A percentile compares a stretch with the other conserved stretches of the same genome.
phyloP scores from a whole-genome alignment of 1,284 basidiomycete species.

The Puccinia coronata region DNA sequence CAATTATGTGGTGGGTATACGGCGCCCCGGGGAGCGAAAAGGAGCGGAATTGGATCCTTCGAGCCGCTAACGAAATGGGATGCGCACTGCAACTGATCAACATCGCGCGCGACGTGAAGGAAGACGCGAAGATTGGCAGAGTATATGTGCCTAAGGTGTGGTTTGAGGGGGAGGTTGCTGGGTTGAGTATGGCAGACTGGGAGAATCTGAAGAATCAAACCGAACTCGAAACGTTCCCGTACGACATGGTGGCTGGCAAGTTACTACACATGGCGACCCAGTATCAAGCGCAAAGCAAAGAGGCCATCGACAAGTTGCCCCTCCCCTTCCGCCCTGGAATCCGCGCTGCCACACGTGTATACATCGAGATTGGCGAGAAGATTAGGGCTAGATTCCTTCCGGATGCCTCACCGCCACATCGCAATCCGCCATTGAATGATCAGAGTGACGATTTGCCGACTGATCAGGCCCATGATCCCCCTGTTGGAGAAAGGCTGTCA shows the following conservation, averaged over 20 bases:
- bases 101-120: conserved; percentile 60
- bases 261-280: conserved; percentile 56
- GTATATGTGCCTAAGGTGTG: conserved; percentile 60
- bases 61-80: conserved; percentile 59
- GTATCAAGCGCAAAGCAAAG: conserved; percentile 53
- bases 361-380: conserved; percentile 58
- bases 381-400: conserved; percentile 49
- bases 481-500: background rate
- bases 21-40: conserved; percentile 46
- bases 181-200: conserved; percentile 44
- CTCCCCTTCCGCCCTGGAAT: conserved; percentile 57
- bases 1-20: conserved; percentile 59
- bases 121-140: conserved; percentile 59
- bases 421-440: background rate
- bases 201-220: background rate
- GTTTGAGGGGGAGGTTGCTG: conserved; percentile 51
- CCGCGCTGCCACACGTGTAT: conserved; percentile 59
- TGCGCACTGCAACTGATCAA: conserved; percentile 61
- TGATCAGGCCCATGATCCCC: background rate
- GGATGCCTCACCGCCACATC: background rate
- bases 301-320: conserved; percentile 58
- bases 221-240: conserved; percentile 48
- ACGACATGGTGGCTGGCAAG: conserved; percentile 54
- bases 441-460: background rate
- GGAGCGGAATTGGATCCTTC: conserved; percentile 50